Base-by-base conservation (phyloP, 2,329 filamentous ascomycete genomes). In the Penicillium griseofulvum region DNA sequence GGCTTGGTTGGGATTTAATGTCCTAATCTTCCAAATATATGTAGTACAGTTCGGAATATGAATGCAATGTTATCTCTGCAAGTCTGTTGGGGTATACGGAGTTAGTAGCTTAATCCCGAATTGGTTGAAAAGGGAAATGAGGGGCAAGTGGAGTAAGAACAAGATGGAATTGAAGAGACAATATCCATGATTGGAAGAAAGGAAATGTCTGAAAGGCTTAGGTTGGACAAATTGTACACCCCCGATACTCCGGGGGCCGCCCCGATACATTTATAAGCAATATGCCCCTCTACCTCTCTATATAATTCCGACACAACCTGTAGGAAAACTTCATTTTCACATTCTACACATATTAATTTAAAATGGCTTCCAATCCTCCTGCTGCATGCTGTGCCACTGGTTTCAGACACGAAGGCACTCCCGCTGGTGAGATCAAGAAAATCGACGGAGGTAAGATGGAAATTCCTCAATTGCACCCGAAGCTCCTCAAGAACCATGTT, bases 281-380 rank as follows among this genome's bases (percentile, higher is more conserved):
- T 31, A 7, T 22, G 28, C 37, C 39, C 29, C 33, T 31, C 22
- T 22, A 33, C 37, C 43, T 26, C 33, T 50, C 41, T 47, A 24
- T 44, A 34, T 45, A 17, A 28, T n/a, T 38, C 12, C 3, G 7
- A 45, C 4, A 22, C 4, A 12, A 10, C 37, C 5, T 37, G 37
- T 34, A 36, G 22, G 22, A 28, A 11, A 26, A 9, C 37, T n/a
- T 19, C 33, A 38, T 37, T 33, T 24, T 29, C 16, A 36, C 44
- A 39, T 39, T 41, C 42, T 26, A 17, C 33, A 24, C 16, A n/a
- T 19, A 17, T n/a, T 33, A 52, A 24, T 45, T 31, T 46, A 70
- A 49, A 58, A 83, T 83, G 80, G 73, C 80, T 22, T 83, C 81
- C 39, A 73, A 81, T 62, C 74, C 78, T n/a, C 76, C 78, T 42